Percentiles rank a stretch among this genome's conserved stretches.
Conservation (phyloP, 192 early-diverging fungal species). For the Backusella tarrabulga region DNA sequence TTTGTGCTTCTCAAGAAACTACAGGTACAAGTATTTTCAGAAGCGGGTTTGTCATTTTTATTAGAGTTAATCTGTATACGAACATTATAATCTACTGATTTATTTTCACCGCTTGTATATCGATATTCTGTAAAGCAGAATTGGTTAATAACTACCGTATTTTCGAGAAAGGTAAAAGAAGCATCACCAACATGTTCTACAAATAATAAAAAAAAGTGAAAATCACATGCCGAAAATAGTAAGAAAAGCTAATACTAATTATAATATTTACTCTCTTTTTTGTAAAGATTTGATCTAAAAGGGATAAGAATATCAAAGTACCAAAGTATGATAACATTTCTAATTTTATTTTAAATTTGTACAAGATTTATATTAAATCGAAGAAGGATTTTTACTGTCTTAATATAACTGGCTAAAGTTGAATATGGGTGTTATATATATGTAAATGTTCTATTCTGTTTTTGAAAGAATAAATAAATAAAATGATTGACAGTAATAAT, state of each 20-base stretch:
- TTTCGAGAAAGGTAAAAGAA: not conserved
- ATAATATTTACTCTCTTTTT: not conserved
- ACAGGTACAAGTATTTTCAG: not conserved
- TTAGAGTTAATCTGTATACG: not conserved
- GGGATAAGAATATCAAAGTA: not conserved
- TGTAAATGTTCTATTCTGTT: not conserved
- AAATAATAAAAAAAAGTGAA: not conserved
- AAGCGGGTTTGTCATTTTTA: not conserved
- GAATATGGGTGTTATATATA: not conserved
- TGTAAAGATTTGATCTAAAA: not conserved
- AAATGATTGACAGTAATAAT: not conserved
- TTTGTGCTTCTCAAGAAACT: not conserved
- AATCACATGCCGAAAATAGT: not conserved
- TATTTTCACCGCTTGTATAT: not conserved
- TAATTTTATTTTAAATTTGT: slow-evolving; percentile 11
- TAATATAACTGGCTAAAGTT: not conserved
- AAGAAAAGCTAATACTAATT: not conserved
- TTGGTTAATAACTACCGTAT: not conserved
- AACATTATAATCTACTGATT: not conserved
- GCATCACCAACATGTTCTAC: not conserved
- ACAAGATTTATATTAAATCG: slow-evolving; percentile 4
- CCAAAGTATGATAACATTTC: slow-evolving; percentile 4
- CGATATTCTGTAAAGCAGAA: not conserved
- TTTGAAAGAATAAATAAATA: not conserved
- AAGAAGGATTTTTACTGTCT: not conserved